Evolutionary conservation across 176 grass and related monocot genomes (phyloP), one percentile per base, ranked within the genome.

Genomic region (Dendrocalamus sinicus): DNA sequence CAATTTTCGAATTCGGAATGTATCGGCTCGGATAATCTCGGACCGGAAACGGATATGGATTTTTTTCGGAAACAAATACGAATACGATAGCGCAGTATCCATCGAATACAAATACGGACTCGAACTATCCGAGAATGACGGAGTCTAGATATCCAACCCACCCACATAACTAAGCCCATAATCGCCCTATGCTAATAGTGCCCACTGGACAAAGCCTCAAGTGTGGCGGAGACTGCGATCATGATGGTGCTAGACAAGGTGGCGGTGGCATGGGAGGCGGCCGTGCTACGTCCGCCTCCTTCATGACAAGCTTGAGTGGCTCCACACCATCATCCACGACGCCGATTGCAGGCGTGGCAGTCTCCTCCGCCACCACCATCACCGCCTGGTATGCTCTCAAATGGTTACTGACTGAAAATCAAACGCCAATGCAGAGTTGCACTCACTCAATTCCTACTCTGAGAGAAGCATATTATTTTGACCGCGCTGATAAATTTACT

Each of bases 231-330:
- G 88, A 90, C 88, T 72, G 84, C 84, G 83, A 90, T 90, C 88
- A 90, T 84, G 46, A 78, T 72, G 84, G 84, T 86, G 88, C 83
- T 90, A 5, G 78, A 78, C 0, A 86, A 90, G 83, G 88, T 90
- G 72, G 79, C 84, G 37, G 88, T 86, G 73, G 88, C 84, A 39
- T 86, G 79, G 84, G 84, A 90, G 73, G 89, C 84, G 66, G 66
- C 72, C 24, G 73, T 83, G 79, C 79, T 90, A 90, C 47, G 73
- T 90, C 23, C 83, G 84, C 73, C 77, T 88, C 22, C 85, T 93
- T 55, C 82, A 76, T 22, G 92, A 91, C 86, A 89, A 85, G 89
- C 89, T 93, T 19, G 86, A 91, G 78, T 93, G 92, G 92, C 82
- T 93, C 4, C 92, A 89, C 86, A 91, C 92, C 65, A 91, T 93